Evolutionary conservation across 1,139 yeast genomes (phyloP).

Genomic region (Kurtzmaniella quercitrusa): DNA sequence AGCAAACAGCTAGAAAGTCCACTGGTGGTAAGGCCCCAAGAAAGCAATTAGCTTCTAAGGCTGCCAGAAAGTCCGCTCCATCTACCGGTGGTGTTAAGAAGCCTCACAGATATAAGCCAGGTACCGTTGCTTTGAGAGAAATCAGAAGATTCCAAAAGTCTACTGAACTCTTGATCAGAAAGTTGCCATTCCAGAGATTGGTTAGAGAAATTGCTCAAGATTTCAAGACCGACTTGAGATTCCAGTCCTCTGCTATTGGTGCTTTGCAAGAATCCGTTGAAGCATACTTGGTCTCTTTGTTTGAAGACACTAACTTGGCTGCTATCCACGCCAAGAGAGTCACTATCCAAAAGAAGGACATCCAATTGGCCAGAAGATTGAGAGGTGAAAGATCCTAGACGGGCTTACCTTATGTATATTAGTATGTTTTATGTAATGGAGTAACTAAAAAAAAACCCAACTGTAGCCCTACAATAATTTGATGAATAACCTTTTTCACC

Average conservation of each 20-base stretch:
- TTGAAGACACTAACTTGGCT: slow-evolving; percentile 97
- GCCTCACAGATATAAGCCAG: slow-evolving; percentile 99
- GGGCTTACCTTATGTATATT: slow-evolving; percentile 10
- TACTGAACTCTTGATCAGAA: slow-evolving; percentile 94
- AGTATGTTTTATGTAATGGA: slow-evolving; percentile 7
- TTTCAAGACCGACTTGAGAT: slow-evolving; percentile 96
- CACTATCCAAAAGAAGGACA: slow-evolving; percentile 98
- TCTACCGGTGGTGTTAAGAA: slow-evolving; percentile 99
- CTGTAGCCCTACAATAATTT: not conserved
- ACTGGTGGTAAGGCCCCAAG: slow-evolving; percentile 99
- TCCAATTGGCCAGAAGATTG: slow-evolving; percentile 98
- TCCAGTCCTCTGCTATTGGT: slow-evolving; percentile 98
- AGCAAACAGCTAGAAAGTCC: slow-evolving; percentile 98
- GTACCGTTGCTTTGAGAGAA: slow-evolving; percentile 99
- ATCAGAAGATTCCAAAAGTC: slow-evolving; percentile 99
- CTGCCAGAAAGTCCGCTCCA: slow-evolving; percentile 98
- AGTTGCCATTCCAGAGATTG: slow-evolving; percentile 97
- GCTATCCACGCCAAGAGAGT: slow-evolving; percentile 99
- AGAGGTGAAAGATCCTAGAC: slow-evolving; percentile 89
- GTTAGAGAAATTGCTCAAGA: slow-evolving; percentile 98
- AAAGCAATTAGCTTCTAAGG: slow-evolving; percentile 98
- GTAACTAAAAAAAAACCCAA: not conserved
- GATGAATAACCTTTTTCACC: no score
- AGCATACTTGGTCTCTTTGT: slow-evolving; percentile 87
- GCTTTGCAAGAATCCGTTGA: slow-evolving; percentile 98